Evolutionary conservation across 208 protist species (phyloP).

Genomic region (Acanthamoeba royreba): DNA sequence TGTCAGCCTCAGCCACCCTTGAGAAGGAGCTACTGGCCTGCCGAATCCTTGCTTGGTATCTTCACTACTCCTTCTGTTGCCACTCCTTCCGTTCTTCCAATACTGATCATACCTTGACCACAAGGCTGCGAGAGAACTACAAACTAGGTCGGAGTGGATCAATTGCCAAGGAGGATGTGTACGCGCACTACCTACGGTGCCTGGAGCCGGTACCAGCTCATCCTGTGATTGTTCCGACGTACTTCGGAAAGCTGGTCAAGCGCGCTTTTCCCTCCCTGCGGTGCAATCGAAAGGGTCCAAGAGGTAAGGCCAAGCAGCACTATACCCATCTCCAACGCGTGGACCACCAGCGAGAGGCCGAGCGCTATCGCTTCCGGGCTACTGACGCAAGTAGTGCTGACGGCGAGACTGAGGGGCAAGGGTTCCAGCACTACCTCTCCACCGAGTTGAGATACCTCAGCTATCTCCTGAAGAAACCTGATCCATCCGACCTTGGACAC

Average conservation of each 20-base stretch:
- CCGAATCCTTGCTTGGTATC: background rate
- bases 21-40: too few relatives aligned
- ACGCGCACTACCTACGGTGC: background rate
- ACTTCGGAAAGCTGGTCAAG: slow-evolving; percentile 10
- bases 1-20: too few relatives aligned
- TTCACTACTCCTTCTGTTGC: too few relatives aligned
- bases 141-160: background rate
- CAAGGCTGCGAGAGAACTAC: background rate
- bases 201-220: background rate
- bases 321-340: background rate
- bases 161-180: background rate
- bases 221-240: background rate
- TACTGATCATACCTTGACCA: background rate
- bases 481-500: background rate
- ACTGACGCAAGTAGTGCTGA: background rate
- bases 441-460: background rate
- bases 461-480: background rate
- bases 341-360: background rate
- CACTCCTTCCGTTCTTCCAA: too few relatives aligned
- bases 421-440: background rate
- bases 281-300: background rate
- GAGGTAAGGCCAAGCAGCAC: background rate
- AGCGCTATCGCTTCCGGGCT: background rate
- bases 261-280: background rate
- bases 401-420: background rate